Evolutionary conservation across 192 early-diverging fungal genomes (phyloP).

Genomic region (Chytriomyces sp.): DNA sequence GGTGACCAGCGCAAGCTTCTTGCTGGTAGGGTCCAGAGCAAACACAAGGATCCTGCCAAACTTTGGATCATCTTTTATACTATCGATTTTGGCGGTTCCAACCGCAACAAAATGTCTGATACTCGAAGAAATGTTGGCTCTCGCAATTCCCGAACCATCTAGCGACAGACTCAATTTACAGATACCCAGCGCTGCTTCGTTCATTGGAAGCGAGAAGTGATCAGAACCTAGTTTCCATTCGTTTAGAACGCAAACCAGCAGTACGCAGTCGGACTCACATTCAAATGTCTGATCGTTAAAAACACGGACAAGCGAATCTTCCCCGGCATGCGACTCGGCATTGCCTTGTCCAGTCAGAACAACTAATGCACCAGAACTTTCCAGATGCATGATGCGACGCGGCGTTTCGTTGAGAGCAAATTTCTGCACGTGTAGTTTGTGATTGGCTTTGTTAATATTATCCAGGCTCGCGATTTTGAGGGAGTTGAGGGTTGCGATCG

Average conservation of each 20-base stretch:
- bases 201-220: constrained; percentile 43
- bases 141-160: background rate
- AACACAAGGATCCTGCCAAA: constrained; percentile 77
- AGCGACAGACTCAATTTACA: background rate
- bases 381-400: constrained; percentile 71
- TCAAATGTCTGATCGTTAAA: constrained; percentile 78
- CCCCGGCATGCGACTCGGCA: constrained; percentile 42
- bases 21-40: constrained; percentile 43
- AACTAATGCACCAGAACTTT: constrained; percentile 61
- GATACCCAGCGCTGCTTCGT: constrained; percentile 20
- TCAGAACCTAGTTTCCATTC: background rate
- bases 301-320: constrained; percentile 61
- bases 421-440: constrained; percentile 81
- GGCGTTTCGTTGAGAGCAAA: constrained; percentile 69
- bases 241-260: background rate
- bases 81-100: constrained; percentile 71
- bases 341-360: constrained; percentile 58
- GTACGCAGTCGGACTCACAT: constrained; percentile 50
- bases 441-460: constrained; percentile 85
- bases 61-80: constrained; percentile 66
- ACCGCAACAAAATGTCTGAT: constrained; percentile 64
- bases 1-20: constrained; percentile 58
- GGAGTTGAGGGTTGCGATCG: constrained; percentile 64
- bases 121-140: background rate
- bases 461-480: constrained; percentile 81